A percentile compares a stretch with the other conserved stretches of the same genome.
Conservation (phyloP, 73 alveolate genomes). For the Paramecium octaurelia region DNA sequence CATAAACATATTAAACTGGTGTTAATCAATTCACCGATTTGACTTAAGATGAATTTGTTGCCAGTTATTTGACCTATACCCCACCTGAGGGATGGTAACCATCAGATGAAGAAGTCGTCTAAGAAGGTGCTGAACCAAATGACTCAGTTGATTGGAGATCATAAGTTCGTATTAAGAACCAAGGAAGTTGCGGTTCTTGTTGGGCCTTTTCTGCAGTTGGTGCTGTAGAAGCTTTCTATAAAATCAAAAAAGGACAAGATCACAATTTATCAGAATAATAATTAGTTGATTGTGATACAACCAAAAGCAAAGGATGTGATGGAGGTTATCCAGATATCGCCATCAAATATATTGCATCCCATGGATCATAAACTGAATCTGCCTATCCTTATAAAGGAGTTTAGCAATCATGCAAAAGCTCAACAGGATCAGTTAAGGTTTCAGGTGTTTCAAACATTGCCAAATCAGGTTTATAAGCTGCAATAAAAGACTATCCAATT, state of each 20-base stretch:
- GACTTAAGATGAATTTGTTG: conserved; percentile 55
- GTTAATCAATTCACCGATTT: conserved; percentile 56
- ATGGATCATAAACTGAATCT: not conserved
- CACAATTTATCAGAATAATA: conserved; percentile 63
- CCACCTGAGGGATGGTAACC: conserved; percentile 17
- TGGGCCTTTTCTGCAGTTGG: conserved; percentile 82
- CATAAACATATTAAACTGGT: conserved; percentile 12
- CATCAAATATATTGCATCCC: not conserved
- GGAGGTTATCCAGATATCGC: conserved; percentile 70
- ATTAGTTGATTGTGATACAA: conserved; percentile 83
- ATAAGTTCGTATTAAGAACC: conserved; percentile 66
- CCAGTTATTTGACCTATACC: conserved; percentile 38
- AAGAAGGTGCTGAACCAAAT: not conserved
- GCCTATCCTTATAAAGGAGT: conserved; percentile 60
- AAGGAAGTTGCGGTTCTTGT: conserved; percentile 83
- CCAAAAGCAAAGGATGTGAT: conserved; percentile 67
- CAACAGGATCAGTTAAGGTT: not conserved
- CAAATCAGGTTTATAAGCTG: not conserved
- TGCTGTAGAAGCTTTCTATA: conserved; percentile 67
- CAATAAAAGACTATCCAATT: conserved; percentile 49
- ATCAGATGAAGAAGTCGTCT: not conserved
- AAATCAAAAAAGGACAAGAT: conserved; percentile 10
- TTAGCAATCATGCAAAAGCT: not conserved
- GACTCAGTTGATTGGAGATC: conserved; percentile 70
- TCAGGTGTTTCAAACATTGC: not conserved